phyloP scores from a whole-genome alignment of 2,329 filamentous ascomycete species.

The Microcyclosporella mali region DNA sequence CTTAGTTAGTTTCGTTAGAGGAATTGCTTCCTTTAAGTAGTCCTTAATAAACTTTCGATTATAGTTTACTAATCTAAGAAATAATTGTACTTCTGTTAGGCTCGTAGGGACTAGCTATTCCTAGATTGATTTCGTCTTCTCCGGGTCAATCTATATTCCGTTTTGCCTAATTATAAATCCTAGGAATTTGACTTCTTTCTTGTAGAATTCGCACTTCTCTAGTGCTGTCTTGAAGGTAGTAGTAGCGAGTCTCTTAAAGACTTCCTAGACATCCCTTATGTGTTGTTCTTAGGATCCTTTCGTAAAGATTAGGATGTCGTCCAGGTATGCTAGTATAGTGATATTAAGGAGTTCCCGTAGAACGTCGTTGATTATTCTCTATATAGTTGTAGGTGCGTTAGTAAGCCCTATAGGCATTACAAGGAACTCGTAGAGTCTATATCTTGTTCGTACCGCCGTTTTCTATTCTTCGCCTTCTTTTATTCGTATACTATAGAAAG shows the following conservation, averaged over 20 bases:
- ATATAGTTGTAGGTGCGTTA: neutral
- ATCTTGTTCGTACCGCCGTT: slow-evolving; percentile 2
- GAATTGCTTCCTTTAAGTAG: neutral
- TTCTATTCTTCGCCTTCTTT: slow-evolving; percentile 2
- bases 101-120: neutral
- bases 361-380: neutral
- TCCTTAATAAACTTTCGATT: slow-evolving; percentile 1
- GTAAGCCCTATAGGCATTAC: neutral
- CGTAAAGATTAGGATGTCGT: slow-evolving; percentile 28
- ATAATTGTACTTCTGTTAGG: slow-evolving; percentile 4
- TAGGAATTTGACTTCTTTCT: slow-evolving; percentile 26
- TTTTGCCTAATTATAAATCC: slow-evolving; percentile 22
- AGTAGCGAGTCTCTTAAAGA: slow-evolving; percentile 22
- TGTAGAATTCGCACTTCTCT: slow-evolving; percentile 9
- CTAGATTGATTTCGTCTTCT: slow-evolving; percentile 4
- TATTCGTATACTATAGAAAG: neutral
- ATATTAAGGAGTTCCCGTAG: slow-evolving; percentile 23
- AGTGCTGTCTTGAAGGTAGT: slow-evolving; percentile 9
- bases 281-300: slow-evolving; percentile 25
- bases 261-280: slow-evolving; percentile 11
- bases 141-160: slow-evolving; percentile 17
- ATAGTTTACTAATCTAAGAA: slow-evolving; percentile 6
- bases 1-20: neutral
- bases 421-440: neutral
- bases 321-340: slow-evolving; percentile 20